Base-by-base conservation (phyloP, 305 asterid genomes). In the Andrographis paniculata region DNA sequence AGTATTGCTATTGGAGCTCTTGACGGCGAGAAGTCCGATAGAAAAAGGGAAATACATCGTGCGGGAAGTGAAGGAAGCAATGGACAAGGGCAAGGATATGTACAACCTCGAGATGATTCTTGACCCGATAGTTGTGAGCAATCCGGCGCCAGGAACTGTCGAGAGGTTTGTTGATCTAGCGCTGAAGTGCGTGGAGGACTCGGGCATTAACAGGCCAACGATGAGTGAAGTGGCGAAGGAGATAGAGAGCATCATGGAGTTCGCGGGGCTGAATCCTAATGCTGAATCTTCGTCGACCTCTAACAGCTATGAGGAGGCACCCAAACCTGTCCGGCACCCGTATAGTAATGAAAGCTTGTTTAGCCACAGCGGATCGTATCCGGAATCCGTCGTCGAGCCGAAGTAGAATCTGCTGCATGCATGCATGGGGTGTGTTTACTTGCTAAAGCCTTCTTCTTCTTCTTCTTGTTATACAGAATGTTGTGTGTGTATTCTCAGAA, bases 221-320 rank as follows among this genome's bases (percentile, higher is more conserved):
- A 86, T 82, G 95, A 62, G 69, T 23, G 92, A 71, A 39, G 92
- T 86, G 48, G 84, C 64, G 28, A 82, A 80, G 27, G 86, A 71
- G 77, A 67, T 86, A 0, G 92, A 82, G 59, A 73, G 20, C 18
- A 77, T 86, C 48, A 71, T 86, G 75, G 87, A 79, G 42, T 30
- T 69, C 48, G 73, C 64, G 23, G 76, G 80, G 21, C 17, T 80
- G 64, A 73, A 78, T 44, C 69, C 75, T 7, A 56, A 31, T 37
- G 48, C 50, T 35, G 81, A 65, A 57, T 79, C 84, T 3, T 51
- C 79, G 33, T 48, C 88, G 33, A 58, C 77, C 28, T 78, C 87
- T 5, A 55, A 70, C 28, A 72, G 59, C 17, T 72, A 76, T 27
- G 79, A 63, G 52, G 71, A 60, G 20, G 41, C 14, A 8, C 51